Conservation (phyloP, 2,329 filamentous ascomycete genomes). For the Malbranchea cinnamomea region DNA sequence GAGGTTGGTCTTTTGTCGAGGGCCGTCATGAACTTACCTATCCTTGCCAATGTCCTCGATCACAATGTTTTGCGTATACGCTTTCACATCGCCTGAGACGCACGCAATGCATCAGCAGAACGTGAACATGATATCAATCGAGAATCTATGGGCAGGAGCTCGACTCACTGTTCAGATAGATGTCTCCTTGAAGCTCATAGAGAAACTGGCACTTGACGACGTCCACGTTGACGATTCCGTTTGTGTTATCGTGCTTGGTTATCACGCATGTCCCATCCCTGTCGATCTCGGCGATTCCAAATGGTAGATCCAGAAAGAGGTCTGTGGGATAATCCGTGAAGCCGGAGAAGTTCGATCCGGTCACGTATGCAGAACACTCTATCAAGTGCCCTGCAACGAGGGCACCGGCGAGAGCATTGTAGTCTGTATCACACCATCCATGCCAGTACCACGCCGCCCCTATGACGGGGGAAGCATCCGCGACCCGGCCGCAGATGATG, state of each 20-base stretch:
- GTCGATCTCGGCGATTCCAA: constrained; percentile 37
- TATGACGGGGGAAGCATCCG: constrained; percentile 39
- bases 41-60: constrained; percentile 24
- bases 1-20: constrained; percentile 4
- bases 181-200: constrained; percentile 35
- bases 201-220: constrained; percentile 34
- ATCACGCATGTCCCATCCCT: constrained; percentile 32
- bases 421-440: constrained; percentile 34
- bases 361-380: constrained; percentile 17
- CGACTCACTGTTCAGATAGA: constrained; percentile 32
- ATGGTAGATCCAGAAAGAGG: constrained; percentile 29
- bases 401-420: constrained; percentile 36
- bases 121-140: too few relatives aligned
- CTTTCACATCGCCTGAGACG: constrained; percentile 22
- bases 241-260: constrained; percentile 33
- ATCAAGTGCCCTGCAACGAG: constrained; percentile 16
- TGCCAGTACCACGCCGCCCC: constrained; percentile 44
- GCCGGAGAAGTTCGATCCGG: constrained; percentile 31
- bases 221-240: constrained; percentile 27
- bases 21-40: constrained; percentile 9
- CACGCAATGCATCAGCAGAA: background rate
- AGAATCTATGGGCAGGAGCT: background rate
- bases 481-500: constrained; percentile 35
- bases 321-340: constrained; percentile 30
- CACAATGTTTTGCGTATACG: constrained; percentile 22